phyloP scores from a whole-genome alignment of 768 basidiomycete species.

The Trametes villosa region DNA sequence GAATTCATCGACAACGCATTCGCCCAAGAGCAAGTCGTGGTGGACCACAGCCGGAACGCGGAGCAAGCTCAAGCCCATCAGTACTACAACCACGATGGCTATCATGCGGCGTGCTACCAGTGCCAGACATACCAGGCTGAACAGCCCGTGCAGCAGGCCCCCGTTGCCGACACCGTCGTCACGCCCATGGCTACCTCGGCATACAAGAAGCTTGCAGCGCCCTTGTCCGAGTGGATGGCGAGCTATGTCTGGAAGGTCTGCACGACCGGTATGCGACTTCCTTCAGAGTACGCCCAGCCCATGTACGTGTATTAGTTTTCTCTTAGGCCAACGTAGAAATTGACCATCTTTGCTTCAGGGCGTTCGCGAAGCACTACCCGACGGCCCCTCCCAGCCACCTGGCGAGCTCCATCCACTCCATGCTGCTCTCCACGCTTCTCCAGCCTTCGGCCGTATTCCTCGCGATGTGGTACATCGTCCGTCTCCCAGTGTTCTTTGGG shows the following conservation, averaged over 20 bases:
- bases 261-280: slow-evolving; percentile 69
- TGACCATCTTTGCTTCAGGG: slow-evolving; percentile 16
- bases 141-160: slow-evolving; percentile 39
- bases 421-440: slow-evolving; percentile 76
- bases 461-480: slow-evolving; percentile 82
- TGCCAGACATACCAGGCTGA: slow-evolving; percentile 28
- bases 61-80: slow-evolving; percentile 12
- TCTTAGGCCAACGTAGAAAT: background rate
- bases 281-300: slow-evolving; percentile 53
- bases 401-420: slow-evolving; percentile 65
- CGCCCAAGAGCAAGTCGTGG: slow-evolving; percentile 38
- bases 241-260: slow-evolving; percentile 84
- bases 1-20: slow-evolving; percentile 78
- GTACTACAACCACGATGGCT: slow-evolving; percentile 29
- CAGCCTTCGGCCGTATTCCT: slow-evolving; percentile 82
- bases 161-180: slow-evolving; percentile 46
- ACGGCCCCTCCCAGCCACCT: slow-evolving; percentile 56
- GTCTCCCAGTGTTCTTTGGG: slow-evolving; percentile 71
- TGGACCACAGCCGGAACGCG: slow-evolving; percentile 8
- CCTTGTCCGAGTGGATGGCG: slow-evolving; percentile 79
- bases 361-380: slow-evolving; percentile 44
- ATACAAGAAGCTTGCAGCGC: slow-evolving; percentile 77
- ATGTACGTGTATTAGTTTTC: slow-evolving; percentile 49
- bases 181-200: slow-evolving; percentile 55
- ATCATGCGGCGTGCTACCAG: slow-evolving; percentile 35